phyloP scores from a whole-genome alignment of 2,329 filamentous ascomycete species.

The Fusarium nelsonii region DNA sequence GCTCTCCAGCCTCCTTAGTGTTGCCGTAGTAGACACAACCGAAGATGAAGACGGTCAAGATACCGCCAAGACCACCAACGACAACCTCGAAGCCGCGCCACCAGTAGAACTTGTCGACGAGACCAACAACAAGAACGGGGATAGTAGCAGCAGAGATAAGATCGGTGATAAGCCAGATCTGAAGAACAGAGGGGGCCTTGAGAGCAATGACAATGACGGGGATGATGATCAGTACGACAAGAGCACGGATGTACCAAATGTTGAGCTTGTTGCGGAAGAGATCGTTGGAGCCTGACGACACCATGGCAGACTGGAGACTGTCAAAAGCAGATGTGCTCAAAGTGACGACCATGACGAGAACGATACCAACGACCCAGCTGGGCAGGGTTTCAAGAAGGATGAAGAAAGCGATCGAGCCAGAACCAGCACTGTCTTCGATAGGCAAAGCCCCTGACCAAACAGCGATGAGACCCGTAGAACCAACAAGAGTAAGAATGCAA shows the following conservation, averaged over 20 bases:
- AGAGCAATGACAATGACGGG: conserved; percentile 81
- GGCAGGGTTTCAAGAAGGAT: conserved; percentile 78
- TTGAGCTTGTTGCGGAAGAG: conserved; percentile 85
- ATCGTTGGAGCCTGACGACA: conserved; percentile 86
- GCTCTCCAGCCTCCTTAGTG: conserved; percentile 70
- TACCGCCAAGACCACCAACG: conserved; percentile 79
- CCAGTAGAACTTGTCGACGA: conserved; percentile 77
- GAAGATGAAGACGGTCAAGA: conserved; percentile 85
- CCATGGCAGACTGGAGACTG: conserved; percentile 84
- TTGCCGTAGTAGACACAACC: conserved; percentile 82
- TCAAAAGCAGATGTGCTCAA: conserved; percentile 85
- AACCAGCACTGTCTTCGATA: conserved; percentile 64
- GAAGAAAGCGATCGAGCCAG: conserved; percentile 80
- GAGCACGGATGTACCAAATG: conserved; percentile 77
- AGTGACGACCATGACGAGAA: conserved; percentile 83
- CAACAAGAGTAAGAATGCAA: conserved; percentile 78
- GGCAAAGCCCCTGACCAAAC: conserved; percentile 81
- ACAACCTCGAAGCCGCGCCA: conserved; percentile 87
- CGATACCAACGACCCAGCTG: conserved; percentile 83
- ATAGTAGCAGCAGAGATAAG: conserved; percentile 82
- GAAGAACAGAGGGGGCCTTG: conserved; percentile 78
- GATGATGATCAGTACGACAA: conserved; percentile 78
- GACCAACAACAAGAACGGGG: conserved; percentile 79
- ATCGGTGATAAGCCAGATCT: conserved; percentile 87
- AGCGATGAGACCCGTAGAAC: conserved; percentile 78